Conservation (phyloP, 2,329 filamentous ascomycete species). For the Alternaria triticimaculans region DNA sequence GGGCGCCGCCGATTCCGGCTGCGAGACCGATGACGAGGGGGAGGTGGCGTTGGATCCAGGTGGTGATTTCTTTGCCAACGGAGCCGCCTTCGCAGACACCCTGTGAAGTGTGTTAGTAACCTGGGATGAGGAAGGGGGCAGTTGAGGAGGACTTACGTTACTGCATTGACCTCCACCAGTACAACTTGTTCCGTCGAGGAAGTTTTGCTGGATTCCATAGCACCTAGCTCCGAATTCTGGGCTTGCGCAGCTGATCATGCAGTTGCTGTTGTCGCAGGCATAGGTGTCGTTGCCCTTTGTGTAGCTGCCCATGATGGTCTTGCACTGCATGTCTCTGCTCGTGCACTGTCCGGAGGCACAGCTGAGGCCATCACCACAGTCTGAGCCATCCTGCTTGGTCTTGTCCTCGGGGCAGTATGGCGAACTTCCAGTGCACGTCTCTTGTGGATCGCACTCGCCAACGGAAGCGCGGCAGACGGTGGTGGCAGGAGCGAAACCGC, state of each 20-base stretch:
- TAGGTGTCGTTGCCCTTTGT: slow-evolving; percentile 77
- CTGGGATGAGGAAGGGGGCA: too few relatives aligned
- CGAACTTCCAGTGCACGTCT: slow-evolving; percentile 77
- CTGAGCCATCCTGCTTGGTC: slow-evolving; percentile 71
- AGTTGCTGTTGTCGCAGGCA: slow-evolving; percentile 76
- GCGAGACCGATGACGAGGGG: slow-evolving; percentile 82
- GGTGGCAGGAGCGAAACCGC: slow-evolving; percentile 69
- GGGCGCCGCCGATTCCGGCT: slow-evolving; percentile 72
- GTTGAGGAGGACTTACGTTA: slow-evolving; percentile 62
- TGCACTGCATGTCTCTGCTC: slow-evolving; percentile 87
- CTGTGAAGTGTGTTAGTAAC: slow-evolving; percentile 44
- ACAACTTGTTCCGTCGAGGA: slow-evolving; percentile 89
- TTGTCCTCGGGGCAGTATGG: slow-evolving; percentile 77
- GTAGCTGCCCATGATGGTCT: slow-evolving; percentile 78
- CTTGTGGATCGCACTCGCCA: slow-evolving; percentile 82
- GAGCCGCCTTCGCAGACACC: slow-evolving; percentile 77
- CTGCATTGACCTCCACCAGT: slow-evolving; percentile 77
- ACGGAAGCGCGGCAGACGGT: slow-evolving; percentile 82
- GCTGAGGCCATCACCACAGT: slow-evolving; percentile 73
- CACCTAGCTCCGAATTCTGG: slow-evolving; percentile 72
- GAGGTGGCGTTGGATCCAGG: slow-evolving; percentile 80
- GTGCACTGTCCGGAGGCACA: slow-evolving; percentile 97
- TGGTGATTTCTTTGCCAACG: slow-evolving; percentile 71
- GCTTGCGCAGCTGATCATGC: slow-evolving; percentile 77
- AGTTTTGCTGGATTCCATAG: slow-evolving; percentile 84